Evolutionary conservation across 768 basidiomycete genomes (phyloP).

Genomic region (Gymnopilus junonius): DNA sequence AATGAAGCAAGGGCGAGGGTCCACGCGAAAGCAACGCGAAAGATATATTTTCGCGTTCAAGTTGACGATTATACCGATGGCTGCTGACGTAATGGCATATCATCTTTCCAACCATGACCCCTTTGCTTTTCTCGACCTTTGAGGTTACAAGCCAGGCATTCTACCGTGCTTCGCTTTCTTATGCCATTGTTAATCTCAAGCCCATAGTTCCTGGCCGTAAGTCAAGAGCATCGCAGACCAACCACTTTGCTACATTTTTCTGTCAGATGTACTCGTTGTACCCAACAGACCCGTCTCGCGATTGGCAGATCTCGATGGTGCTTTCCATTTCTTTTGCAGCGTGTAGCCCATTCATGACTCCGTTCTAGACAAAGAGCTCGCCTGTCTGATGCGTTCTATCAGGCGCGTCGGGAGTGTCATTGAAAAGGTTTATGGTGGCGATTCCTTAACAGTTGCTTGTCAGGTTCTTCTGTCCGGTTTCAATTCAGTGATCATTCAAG

Average conservation of each 20-base stretch:
- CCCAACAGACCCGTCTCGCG: slow-evolving; percentile 60
- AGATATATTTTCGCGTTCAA: too few relatives aligned
- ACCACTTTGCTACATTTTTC: background rate
- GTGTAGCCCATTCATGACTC: background rate
- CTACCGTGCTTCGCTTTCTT: slow-evolving; percentile 68
- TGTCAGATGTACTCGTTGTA: slow-evolving; percentile 64
- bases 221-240: slow-evolving; percentile 26
- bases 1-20: background rate
- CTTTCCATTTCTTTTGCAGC: background rate
- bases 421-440: slow-evolving; percentile 81
- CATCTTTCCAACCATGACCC: slow-evolving; percentile 28
- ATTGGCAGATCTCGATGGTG: slow-evolving; percentile 58
- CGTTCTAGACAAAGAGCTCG: slow-evolving; percentile 61
- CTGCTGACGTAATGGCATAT: background rate
- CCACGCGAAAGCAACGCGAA: too few relatives aligned
- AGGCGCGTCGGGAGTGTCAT: slow-evolving; percentile 80
- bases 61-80: background rate
- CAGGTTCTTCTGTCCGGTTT: slow-evolving; percentile 57
- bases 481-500: background rate
- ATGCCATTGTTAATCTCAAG: slow-evolving; percentile 93
- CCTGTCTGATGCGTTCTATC: slow-evolving; percentile 80
- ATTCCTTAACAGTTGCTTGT: slow-evolving; percentile 86
- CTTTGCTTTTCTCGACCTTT: slow-evolving; percentile 75
- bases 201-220: slow-evolving; percentile 93
- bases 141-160: slow-evolving; percentile 81